These are phyloP conservation scores for Cyclotella baltica DNA, from an alignment of 108 stramenopile species.

Conservation along the genomic window DNA sequence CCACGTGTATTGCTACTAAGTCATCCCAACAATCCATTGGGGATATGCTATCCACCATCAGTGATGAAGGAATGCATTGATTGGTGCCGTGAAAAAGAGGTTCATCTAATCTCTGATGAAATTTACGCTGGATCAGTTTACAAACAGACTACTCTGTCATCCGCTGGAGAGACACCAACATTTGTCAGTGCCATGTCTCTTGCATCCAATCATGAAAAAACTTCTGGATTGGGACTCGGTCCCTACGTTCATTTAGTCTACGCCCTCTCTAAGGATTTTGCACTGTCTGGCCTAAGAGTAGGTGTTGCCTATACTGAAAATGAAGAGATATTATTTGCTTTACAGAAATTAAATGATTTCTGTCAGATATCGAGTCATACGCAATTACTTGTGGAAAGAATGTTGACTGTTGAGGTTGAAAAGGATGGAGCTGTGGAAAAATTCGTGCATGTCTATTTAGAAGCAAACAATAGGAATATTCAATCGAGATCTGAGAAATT, in stretches of 20 bases:
- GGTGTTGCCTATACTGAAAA: constrained; percentile 87
- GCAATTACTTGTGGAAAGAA: constrained; percentile 74
- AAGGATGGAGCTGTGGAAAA: constrained; percentile 48
- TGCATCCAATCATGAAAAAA: constrained; percentile 39
- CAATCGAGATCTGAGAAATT: constrained; percentile 62
- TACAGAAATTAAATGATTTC: constrained; percentile 88
- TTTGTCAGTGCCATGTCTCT: constrained; percentile 73
- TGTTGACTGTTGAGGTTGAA: constrained; percentile 59
- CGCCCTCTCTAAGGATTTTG: constrained; percentile 90
- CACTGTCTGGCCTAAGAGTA: constrained; percentile 82
- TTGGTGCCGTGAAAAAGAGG: constrained; percentile 74
- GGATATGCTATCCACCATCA: constrained; percentile 79
- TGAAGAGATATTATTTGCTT: constrained; percentile 67
- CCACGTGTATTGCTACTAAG: constrained; percentile 78
- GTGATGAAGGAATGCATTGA: constrained; percentile 80
- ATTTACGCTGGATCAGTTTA: constrained; percentile 90
- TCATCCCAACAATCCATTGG: constrained; percentile 88
- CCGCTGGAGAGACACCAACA: constrained; percentile 43
- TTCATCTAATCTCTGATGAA: constrained; percentile 90
- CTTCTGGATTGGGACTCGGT: constrained; percentile 63
- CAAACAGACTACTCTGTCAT: constrained; percentile 10
- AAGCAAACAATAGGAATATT: constrained; percentile 63
- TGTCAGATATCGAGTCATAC: constrained; percentile 85
- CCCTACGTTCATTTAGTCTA: constrained; percentile 87
- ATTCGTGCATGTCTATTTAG: constrained; percentile 67